phyloP scores from a whole-genome alignment of 257 asterid species.

The Solanum acaule region DNA sequence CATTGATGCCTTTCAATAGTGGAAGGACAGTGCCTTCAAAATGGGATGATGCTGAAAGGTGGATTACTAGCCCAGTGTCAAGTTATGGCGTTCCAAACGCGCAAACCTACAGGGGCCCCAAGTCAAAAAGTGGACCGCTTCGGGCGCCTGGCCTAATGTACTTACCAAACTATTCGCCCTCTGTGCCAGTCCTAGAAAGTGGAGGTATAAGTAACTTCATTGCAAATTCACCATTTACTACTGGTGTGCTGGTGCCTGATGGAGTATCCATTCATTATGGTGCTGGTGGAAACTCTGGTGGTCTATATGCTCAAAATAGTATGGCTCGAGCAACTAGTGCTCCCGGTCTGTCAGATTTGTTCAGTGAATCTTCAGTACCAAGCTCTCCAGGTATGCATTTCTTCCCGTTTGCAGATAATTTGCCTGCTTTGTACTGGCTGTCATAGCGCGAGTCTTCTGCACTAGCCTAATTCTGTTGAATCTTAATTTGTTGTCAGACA shows the following conservation, averaged over 20 bases:
- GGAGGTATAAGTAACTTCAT: slow-evolving; percentile 16
- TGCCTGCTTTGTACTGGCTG: neutral
- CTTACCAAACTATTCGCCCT: slow-evolving; percentile 37
- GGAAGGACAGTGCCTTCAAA: slow-evolving; percentile 88
- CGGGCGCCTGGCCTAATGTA: slow-evolving; percentile 47
- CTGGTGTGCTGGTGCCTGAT: slow-evolving; percentile 40
- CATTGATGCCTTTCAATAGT: slow-evolving; percentile 68
- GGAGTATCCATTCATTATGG: slow-evolving; percentile 29
- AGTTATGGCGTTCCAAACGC: slow-evolving; percentile 29
- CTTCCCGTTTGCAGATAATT: neutral
- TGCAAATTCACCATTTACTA: slow-evolving; percentile 29
- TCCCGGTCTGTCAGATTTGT: slow-evolving; percentile 23
- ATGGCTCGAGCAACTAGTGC: slow-evolving; percentile 11
- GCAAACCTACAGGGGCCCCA: slow-evolving; percentile 46
- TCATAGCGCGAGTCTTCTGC: neutral
- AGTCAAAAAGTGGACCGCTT: slow-evolving; percentile 89
- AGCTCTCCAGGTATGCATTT: slow-evolving; percentile 23
- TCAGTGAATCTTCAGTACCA: slow-evolving; percentile 12
- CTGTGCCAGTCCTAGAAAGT: slow-evolving; percentile 19
- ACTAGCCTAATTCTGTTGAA: neutral
- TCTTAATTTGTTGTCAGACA: neutral
- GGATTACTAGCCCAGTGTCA: slow-evolving; percentile 89
- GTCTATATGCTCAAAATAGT: slow-evolving; percentile 6
- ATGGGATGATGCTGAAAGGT: slow-evolving; percentile 99
- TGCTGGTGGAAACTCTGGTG: slow-evolving; percentile 1